Conservation (phyloP, 2,329 filamentous ascomycete species). For the Talaromyces atroroseus region DNA sequence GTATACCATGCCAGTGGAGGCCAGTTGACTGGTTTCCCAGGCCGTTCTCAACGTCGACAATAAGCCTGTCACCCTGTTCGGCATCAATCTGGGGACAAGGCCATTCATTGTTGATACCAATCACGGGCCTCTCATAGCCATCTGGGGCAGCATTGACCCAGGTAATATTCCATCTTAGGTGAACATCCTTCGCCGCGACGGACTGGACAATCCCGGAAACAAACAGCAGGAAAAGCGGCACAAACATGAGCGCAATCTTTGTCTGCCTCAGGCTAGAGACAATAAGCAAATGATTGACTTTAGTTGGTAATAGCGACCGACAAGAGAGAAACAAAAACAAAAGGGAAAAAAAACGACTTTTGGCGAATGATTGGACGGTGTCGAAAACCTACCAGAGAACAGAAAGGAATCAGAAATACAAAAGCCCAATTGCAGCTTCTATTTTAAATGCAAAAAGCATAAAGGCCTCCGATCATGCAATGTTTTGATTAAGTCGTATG, state of each 20-base stretch:
- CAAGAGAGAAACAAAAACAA: not conserved
- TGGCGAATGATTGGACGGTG: constrained; percentile 4
- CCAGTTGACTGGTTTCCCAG: constrained; percentile 34
- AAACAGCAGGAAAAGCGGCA: not conserved
- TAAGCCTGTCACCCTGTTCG: constrained; percentile 32
- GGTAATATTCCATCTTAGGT: constrained; percentile 59
- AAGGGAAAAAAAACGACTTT: not conserved
- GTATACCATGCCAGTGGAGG: constrained; percentile 64
- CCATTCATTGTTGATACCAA: constrained; percentile 74
- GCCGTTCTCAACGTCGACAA: constrained; percentile 36
- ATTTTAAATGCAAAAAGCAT: not conserved
- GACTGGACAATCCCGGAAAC: constrained; percentile 9
- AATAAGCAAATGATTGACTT: constrained; percentile 8
- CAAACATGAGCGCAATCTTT: constrained; percentile 1
- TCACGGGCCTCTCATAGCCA: constrained; percentile 57
- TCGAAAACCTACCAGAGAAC: constrained; percentile 9
- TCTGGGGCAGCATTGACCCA: constrained; percentile 72
- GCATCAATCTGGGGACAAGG: constrained; percentile 57
- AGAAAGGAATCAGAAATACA: not conserved
- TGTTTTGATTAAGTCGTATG: constrained; percentile 4
- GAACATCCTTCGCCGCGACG: constrained; percentile 30
- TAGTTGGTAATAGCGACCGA: constrained; percentile 9
- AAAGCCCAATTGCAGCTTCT: not conserved
- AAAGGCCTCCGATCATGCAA: not conserved
- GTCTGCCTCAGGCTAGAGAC: not conserved